Base-by-base conservation (phyloP, 2,329 filamentous ascomycete species). In the Xylaria sp. region DNA sequence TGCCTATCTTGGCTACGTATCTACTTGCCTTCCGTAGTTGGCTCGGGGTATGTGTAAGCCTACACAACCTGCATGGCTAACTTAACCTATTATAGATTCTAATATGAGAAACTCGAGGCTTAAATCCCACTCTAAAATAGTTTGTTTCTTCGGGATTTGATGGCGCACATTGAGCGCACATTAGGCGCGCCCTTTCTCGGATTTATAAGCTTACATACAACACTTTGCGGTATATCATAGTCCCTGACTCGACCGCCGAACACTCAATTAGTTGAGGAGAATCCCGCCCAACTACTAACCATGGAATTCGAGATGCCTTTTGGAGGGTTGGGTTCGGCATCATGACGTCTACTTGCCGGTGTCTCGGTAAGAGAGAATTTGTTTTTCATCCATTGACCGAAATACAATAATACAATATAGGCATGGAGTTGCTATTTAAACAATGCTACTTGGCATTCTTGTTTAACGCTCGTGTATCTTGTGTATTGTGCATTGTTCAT, bases 111-210 rank as follows among this genome's bases (percentile, higher is more conserved):
- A 46, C 7, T 52, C n/a, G 15, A 58, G 52, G 34, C 7, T 25
- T 55, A 18, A 37, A 58, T 52, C 46, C 65, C n/a, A 48, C 37
- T 2, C 15, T 46, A 46, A 18, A 46, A 52, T 54, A 28, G 34
- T 20, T 37, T 48, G 34, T 37, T 51, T 57, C 60, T 56, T 63
- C 65, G 65, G 65, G 62, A 48, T 68, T 70, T 65, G 65, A 63
- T 51, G n/a, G 31, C n/a, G 48, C 48, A 13, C 3, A 25, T 50
- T n/a, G 12, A 3, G 10, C 20, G 54, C 4, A 15, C 41, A 39
- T 34, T 37, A 50, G 52, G 59, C 54, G 59, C 64, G 67, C 64
- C 67, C 63, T 69, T 69, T 62, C 15, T 5, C n/a, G 2, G 64
- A 59, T 67, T 69, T 57, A 63, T 61, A 69, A 66, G 63, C 58